These are phyloP conservation scores for Jacaranda copaia DNA, from an alignment of 257 asterid genomes.

Conservation along the genomic window DNA sequence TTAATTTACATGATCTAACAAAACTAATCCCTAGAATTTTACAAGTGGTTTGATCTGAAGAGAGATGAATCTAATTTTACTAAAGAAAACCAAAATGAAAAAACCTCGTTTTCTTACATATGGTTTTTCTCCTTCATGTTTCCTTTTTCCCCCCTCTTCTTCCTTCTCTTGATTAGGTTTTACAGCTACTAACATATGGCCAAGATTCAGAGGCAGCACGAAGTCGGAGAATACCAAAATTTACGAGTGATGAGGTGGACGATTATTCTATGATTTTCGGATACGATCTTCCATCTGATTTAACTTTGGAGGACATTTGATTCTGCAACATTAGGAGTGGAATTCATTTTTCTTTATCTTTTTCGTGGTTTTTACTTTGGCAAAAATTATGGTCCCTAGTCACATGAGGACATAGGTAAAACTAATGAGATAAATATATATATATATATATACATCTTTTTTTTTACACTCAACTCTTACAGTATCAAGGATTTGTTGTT, in stretches of 20 bases:
- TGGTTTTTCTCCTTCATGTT: no score
- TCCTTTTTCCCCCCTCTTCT: neutral
- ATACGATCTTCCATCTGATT: slow-evolving; percentile 70
- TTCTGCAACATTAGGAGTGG: neutral
- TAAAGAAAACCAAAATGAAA: no score
- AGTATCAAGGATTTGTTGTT: neutral
- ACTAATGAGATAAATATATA: no score
- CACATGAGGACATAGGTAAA: no score
- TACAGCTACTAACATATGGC: slow-evolving; percentile 58
- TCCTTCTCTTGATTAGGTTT: slow-evolving; percentile 46
- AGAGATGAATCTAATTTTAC: no score
- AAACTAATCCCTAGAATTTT: neutral
- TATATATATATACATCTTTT: no score
- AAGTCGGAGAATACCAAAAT: slow-evolving; percentile 79
- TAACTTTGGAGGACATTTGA: slow-evolving; percentile 65
- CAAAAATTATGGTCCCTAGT: neutral
- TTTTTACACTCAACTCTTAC: neutral
- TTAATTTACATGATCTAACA: neutral
- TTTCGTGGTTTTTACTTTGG: neutral
- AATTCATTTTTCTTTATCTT: neutral
- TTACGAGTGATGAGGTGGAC: slow-evolving; percentile 85
- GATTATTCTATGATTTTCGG: slow-evolving; percentile 83
- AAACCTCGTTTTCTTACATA: no score
- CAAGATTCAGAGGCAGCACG: slow-evolving; percentile 50
- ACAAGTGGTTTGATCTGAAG: no score